These are phyloP conservation scores for Trypanosomatidae sp. DNA, from an alignment of 208 protist genomes.

Conservation along the genomic window DNA sequence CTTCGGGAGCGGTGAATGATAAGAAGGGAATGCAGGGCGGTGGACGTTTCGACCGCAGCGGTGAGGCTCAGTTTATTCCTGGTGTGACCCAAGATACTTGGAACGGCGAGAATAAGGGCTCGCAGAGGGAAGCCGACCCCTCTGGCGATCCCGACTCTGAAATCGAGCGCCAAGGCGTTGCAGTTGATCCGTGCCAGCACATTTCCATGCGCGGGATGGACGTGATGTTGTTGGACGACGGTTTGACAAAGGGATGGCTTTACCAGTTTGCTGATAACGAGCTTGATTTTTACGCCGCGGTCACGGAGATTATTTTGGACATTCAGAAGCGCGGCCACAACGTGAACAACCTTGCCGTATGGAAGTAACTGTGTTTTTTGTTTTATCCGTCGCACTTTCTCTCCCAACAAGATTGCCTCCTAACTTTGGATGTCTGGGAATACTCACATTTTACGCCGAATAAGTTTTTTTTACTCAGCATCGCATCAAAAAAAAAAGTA, in stretches of 20 bases:
- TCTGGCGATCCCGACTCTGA: conserved; percentile 27
- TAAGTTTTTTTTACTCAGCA: no score
- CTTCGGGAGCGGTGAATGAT: no score
- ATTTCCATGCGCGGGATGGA: conserved; percentile 83
- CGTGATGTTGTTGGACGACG: conserved; percentile 84
- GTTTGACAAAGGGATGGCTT: conserved; percentile 68
- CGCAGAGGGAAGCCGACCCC: conserved; percentile 4
- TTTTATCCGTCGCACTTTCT: no score
- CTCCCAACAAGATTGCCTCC: no score
- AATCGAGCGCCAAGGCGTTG: conserved; percentile 23
- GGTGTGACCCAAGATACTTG: conserved; percentile 10
- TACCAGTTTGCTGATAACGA: conserved; percentile 53
- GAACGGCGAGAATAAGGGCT: conserved; percentile 6
- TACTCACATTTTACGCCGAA: no score
- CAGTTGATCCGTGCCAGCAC: conserved; percentile 60
- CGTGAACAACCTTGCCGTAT: conserved; percentile 58
- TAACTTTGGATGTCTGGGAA: no score
- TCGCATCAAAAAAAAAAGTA: no score
- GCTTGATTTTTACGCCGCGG: conserved; percentile 64
- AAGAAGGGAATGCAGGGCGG: background rate
- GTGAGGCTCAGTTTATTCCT: conserved; percentile 75
- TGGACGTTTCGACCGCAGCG: conserved; percentile 41
- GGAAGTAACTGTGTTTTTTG: conserved; percentile 9
- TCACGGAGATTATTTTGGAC: conserved; percentile 57
- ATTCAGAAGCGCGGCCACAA: conserved; percentile 76